phyloP scores from a whole-genome alignment of 768 basidiomycete species.

The Leccinellum luteum region DNA sequence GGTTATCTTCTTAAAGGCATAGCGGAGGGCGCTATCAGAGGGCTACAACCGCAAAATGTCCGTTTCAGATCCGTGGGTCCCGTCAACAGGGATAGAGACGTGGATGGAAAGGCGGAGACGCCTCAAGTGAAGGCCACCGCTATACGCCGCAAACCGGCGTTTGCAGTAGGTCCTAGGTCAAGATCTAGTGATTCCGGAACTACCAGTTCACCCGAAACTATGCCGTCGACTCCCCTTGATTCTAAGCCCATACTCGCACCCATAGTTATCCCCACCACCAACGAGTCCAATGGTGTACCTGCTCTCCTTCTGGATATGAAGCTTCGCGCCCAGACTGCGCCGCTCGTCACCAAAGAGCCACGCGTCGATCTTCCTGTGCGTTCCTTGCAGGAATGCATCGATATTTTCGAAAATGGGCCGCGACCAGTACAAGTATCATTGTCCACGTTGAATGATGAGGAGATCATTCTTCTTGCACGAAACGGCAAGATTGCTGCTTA shows the following conservation, averaged over 20 bases:
- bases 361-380: conserved; percentile 34
- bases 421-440: conserved; percentile 56
- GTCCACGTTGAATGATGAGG: conserved; percentile 80
- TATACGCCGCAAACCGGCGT: conserved; percentile 21
- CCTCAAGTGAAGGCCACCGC: conserved; percentile 11
- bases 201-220: conserved; percentile 15
- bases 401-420: conserved; percentile 75
- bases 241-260: conserved; percentile 26
- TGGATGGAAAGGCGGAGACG: conserved; percentile 20
- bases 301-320: conserved; percentile 34
- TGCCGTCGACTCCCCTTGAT: conserved; percentile 13
- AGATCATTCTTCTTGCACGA: conserved; percentile 83
- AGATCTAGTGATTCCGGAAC: conserved; percentile 14
- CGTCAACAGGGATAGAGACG: conserved; percentile 19
- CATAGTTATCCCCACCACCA: conserved; percentile 18
- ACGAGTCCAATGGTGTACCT: conserved; percentile 23
- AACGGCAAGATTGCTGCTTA: conserved; percentile 95
- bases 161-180: conserved; percentile 25
- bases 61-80: conserved; percentile 28
- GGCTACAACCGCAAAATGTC: conserved; percentile 29
- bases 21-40: conserved; percentile 49
- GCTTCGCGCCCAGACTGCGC: conserved; percentile 26
- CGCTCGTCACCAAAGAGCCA: conserved; percentile 12
- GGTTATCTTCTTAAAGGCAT: conserved; percentile 91
- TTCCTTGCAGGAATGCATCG: conserved; percentile 72